phyloP scores from a whole-genome alignment of 148 eudicot species.

The Chenopodium album region DNA sequence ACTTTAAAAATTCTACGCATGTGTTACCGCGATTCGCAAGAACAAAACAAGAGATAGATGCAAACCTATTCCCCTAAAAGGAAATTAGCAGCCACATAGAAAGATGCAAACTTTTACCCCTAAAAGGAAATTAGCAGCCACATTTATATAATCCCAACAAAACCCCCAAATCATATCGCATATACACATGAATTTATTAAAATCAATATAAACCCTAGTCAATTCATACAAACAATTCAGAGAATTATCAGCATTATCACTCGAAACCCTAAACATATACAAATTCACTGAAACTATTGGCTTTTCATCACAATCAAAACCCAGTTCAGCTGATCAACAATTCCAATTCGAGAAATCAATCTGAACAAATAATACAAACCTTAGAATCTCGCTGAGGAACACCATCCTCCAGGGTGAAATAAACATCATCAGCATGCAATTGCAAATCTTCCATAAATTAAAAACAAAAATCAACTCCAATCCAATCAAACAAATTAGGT shows the following conservation, averaged over 20 bases:
- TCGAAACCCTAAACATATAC: not conserved
- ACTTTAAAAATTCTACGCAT: not conserved
- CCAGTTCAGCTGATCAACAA: not conserved
- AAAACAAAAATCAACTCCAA: not conserved
- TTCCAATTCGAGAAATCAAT: too few relatives aligned
- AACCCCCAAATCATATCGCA: not conserved
- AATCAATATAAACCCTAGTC: not conserved
- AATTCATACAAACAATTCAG: not conserved
- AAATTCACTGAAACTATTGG: not conserved
- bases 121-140: not conserved
- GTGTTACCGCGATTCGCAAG: too few relatives aligned
- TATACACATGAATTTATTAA: not conserved
- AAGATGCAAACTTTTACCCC: not conserved
- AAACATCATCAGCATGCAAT: constrained; percentile 95
- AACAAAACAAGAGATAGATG: not conserved
- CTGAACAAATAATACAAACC: constrained; percentile 35
- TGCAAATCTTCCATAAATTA: constrained; percentile 57
- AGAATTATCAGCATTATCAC: not conserved
- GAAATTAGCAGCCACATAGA: not conserved
- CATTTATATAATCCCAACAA: not conserved
- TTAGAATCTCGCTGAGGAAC: constrained; percentile 41
- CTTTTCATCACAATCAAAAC: not conserved
- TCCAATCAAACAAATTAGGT: not conserved
- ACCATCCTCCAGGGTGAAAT: constrained; percentile 79
- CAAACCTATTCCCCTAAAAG: not conserved